Conservation (phyloP, 2,329 filamentous ascomycete genomes). For the Tolypocladium pustulatum region DNA sequence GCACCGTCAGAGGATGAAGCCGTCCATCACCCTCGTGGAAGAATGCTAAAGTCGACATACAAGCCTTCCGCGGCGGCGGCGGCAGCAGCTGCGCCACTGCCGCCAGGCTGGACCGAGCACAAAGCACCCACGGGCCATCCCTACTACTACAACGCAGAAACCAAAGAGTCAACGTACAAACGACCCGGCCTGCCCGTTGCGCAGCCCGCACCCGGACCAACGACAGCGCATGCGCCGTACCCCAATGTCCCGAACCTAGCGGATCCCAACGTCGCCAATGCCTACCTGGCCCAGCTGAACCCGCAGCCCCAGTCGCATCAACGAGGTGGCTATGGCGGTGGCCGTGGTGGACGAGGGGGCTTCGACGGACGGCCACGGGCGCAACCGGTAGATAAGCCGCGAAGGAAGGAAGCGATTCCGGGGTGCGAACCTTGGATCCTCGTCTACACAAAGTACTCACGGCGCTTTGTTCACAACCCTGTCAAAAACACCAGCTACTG, state of each 20-base stretch:
- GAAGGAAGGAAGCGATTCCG: conserved; percentile 68
- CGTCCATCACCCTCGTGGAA: too few species aligned
- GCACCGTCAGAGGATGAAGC: neutral
- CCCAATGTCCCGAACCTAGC: conserved; percentile 29
- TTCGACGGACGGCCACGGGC: conserved; percentile 50
- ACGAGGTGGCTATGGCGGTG: conserved; percentile 14
- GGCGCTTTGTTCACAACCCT: conserved; percentile 84
- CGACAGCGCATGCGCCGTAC: conserved; percentile 15
- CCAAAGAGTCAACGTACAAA: conserved; percentile 79
- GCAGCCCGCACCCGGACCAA: conserved; percentile 17
- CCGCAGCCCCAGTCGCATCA: conserved; percentile 26
- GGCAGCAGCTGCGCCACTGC: conserved; percentile 45
- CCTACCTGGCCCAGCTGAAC: conserved; percentile 47
- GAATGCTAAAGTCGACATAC: conserved; percentile 72
- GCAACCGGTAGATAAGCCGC: conserved; percentile 71
- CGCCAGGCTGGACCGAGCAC: conserved; percentile 85
- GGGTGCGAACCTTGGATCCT: conserved; percentile 80
- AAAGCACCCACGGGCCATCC: conserved; percentile 77
- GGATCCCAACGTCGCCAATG: conserved; percentile 47
- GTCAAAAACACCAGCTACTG: conserved; percentile 84
- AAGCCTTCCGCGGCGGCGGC: conserved; percentile 37
- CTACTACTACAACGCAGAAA: conserved; percentile 79
- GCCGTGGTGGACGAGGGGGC: conserved; percentile 31
- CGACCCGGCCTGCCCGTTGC: conserved; percentile 43
- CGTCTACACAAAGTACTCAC: conserved; percentile 82